Percentiles rank a stretch among this genome's conserved stretches.
phyloP scores from a whole-genome alignment of 768 basidiomycete species.

The Leccinum longicurvipes region DNA sequence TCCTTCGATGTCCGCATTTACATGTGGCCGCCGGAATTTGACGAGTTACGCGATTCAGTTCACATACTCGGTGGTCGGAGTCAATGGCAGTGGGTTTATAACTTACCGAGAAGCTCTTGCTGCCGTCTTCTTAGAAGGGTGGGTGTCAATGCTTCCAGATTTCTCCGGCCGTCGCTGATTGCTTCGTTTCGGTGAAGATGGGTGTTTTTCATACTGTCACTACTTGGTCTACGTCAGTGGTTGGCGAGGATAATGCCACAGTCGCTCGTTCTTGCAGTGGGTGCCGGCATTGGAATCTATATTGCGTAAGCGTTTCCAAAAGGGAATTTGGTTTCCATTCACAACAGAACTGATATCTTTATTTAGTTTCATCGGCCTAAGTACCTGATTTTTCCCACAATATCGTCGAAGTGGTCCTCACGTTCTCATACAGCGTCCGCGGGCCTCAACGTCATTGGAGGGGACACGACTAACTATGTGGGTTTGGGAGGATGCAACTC shows the following conservation, averaged over 20 bases:
- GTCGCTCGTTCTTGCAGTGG: slow-evolving; percentile 80
- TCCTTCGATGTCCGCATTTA: neutral
- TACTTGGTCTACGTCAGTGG: slow-evolving; percentile 88
- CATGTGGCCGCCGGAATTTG: neutral
- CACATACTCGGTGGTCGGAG: slow-evolving; percentile 84
- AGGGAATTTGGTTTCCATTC: neutral
- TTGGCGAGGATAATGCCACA: slow-evolving; percentile 85
- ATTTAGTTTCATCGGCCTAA: slow-evolving; percentile 68
- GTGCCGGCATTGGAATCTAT: slow-evolving; percentile 84
- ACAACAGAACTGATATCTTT: slow-evolving; percentile 3
- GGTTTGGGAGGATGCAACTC: slow-evolving; percentile 72
- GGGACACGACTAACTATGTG: slow-evolving; percentile 65
- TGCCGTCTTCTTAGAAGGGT: slow-evolving; percentile 89
- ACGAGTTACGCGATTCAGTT: slow-evolving; percentile 47
- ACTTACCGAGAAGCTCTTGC: slow-evolving; percentile 76
- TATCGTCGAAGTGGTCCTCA: neutral
- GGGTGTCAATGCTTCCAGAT: slow-evolving; percentile 20
- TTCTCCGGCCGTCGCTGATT: neutral
- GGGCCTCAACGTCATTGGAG: slow-evolving; percentile 75
- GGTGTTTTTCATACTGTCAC: slow-evolving; percentile 76
- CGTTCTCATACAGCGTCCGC: slow-evolving; percentile 42
- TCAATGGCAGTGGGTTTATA: slow-evolving; percentile 68
- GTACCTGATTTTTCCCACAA: slow-evolving; percentile 33
- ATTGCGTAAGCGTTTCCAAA: slow-evolving; percentile 57
- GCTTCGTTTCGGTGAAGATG: slow-evolving; percentile 42